A percentile compares a stretch with the other conserved stretches of the same genome.
Evolutionary conservation across 495 filamentous ascomycete species (phyloP).

Genomic region (Polyplosphaeria fusca): DNA sequence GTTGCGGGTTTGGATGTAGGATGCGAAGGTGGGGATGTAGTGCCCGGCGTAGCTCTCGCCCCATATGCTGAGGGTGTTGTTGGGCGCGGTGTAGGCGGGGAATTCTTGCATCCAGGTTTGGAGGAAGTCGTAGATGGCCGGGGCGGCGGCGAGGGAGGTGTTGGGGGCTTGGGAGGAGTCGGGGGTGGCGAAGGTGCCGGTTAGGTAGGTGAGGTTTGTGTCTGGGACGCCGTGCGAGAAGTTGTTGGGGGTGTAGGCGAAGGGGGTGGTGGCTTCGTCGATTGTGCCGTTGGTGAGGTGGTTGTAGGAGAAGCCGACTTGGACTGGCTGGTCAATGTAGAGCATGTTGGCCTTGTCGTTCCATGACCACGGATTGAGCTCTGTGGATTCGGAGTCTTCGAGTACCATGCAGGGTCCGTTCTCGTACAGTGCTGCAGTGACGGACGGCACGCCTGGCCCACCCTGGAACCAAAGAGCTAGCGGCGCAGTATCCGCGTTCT

Average conservation of each 20-base stretch:
- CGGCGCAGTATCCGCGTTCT: conserved; percentile 3
- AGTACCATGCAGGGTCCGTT: conserved; percentile 45
- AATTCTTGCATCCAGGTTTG: conserved; percentile 13
- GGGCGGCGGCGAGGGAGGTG: background rate
- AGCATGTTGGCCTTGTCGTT: conserved; percentile 42
- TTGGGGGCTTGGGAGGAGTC: background rate
- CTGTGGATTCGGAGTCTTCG: conserved; percentile 37
- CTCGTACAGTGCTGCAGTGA: background rate
- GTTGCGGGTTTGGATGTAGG: conserved; percentile 45
- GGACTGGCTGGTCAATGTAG: conserved; percentile 17
- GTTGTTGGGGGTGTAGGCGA: background rate
- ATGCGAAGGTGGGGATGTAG: background rate
- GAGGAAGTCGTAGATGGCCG: background rate
- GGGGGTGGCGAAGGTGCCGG: conserved; percentile 4
- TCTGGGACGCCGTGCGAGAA: background rate
- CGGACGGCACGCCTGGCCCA: background rate
- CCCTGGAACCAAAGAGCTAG: conserved; percentile 1
- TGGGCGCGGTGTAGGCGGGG: background rate
- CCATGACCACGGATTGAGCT: conserved; percentile 12
- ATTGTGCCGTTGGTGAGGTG: conserved; percentile 48
- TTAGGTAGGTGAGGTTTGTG: conserved; percentile 38
- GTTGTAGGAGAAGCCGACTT: conserved; percentile 30
- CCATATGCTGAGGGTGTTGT: conserved; percentile 7
- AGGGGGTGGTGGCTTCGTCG: conserved; percentile 9
- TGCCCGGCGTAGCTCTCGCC: conserved; percentile 4